These are phyloP conservation scores for Hamigera avellanea DNA, from an alignment of 495 filamentous ascomycete species.

Conservation along the genomic window DNA sequence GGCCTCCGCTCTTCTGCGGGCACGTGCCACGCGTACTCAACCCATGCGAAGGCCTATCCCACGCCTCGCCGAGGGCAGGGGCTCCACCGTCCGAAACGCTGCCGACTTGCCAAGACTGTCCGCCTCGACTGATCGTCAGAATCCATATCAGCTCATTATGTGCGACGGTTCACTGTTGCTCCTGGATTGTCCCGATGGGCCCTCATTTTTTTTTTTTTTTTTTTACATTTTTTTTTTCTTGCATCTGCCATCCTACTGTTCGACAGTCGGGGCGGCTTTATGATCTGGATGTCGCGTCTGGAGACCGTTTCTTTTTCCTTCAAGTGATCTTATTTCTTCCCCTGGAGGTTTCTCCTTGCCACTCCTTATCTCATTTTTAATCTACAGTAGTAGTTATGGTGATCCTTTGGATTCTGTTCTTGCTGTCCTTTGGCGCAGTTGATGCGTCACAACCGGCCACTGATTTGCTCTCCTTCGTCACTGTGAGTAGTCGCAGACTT, in stretches of 20 bases:
- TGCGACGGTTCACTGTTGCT: constrained; percentile 12
- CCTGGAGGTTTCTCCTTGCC: constrained; percentile 4
- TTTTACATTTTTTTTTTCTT: neutral
- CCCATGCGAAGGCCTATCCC: neutral
- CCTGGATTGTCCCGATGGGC: neutral
- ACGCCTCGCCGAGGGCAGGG: neutral
- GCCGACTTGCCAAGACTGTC: constrained; percentile 24
- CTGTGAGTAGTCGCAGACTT: constrained; percentile 11
- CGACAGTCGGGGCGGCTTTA: neutral
- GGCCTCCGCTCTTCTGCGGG: constrained; percentile 7
- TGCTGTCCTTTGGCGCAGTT: constrained; percentile 14
- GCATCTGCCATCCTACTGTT: neutral
- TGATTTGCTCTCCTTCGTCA: constrained; percentile 31
- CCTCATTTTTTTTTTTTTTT: constrained; percentile 1
- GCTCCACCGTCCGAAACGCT: constrained; percentile 20
- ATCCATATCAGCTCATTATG: constrained; percentile 14
- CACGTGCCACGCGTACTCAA: too few relatives aligned
- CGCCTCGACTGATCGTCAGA: constrained; percentile 17
- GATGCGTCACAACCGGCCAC: constrained; percentile 20
- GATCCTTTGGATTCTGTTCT: constrained; percentile 16
- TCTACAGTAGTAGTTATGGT: constrained; percentile 13
- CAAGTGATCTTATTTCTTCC: constrained; percentile 5
- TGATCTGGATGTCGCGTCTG: too few relatives aligned
- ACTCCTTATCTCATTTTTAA: neutral
- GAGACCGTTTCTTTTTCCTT: neutral